Evolutionary conservation across 139 green algal species (phyloP).

Genomic region (Microglena sp.): DNA sequence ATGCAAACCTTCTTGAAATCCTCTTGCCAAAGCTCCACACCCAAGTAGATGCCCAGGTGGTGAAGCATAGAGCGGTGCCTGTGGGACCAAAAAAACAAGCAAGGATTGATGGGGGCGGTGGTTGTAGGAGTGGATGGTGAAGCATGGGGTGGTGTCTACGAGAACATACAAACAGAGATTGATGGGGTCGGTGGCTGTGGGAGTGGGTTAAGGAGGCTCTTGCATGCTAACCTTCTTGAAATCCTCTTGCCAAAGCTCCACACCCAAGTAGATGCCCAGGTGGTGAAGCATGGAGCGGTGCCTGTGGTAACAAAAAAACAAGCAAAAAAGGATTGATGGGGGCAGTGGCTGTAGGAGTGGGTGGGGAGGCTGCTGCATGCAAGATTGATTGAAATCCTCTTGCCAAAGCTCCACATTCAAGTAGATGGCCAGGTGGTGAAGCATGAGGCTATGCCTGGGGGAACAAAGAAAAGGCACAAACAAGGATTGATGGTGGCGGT

Average conservation of each 20-base stretch:
- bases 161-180: no score
- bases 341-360: no score
- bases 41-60: constrained; percentile 24
- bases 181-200: no score
- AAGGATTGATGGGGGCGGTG: no score
- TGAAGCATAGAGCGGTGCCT: constrained; percentile 21
- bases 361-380: neutral
- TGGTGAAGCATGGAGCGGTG: constrained; percentile 23
- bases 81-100: no score
- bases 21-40: constrained; percentile 20
- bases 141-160: no score
- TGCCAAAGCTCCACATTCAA: constrained; percentile 23
- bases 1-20: neutral
- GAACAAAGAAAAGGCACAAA: no score
- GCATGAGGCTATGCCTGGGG: constrained; percentile 6
- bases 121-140: no score
- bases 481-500: no score
- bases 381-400: neutral
- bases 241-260: constrained; percentile 21
- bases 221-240: neutral
- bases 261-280: constrained; percentile 22
- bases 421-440: constrained; percentile 28
- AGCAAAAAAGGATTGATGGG: no score
- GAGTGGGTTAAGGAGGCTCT: no score
- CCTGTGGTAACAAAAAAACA: no score